Evolutionary conservation across 208 protist genomes (phyloP).

Genomic region (Balamuthia mandrillaris): DNA sequence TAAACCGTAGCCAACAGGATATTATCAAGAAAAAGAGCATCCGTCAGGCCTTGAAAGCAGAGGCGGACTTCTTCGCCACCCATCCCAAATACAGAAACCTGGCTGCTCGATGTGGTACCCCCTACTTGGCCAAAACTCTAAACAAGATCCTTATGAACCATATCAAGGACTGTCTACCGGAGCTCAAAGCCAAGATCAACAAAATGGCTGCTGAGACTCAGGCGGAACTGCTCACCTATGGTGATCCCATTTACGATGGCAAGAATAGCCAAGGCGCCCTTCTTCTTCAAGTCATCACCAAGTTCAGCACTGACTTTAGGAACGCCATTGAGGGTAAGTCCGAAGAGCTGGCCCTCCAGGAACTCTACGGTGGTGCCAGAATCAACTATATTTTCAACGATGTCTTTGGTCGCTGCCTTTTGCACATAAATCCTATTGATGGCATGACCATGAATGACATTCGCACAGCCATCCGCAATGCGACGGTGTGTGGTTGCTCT

Average conservation of each 20-base stretch:
- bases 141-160: constrained; percentile 90
- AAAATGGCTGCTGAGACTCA: constrained; percentile 56
- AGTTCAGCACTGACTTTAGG: constrained; percentile 82
- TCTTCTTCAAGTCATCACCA: constrained; percentile 67
- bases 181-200: constrained; percentile 85
- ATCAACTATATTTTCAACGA: constrained; percentile 95
- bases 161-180: constrained; percentile 89
- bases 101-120: constrained; percentile 73
- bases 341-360: constrained; percentile 73
- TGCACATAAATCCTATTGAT: constrained; percentile 81
- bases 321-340: constrained; percentile 90
- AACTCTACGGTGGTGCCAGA: constrained; percentile 88
- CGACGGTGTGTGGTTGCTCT: constrained; percentile 56
- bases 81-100: constrained; percentile 35
- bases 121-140: constrained; percentile 83
- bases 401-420: constrained; percentile 84
- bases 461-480: constrained; percentile 90
- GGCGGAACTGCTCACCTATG: constrained; percentile 40
- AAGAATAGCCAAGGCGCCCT: constrained; percentile 53
- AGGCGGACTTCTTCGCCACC: constrained; percentile 85
- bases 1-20: constrained; percentile 96
- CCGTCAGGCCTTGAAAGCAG: constrained; percentile 75
- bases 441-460: constrained; percentile 90
- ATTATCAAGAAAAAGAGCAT: constrained; percentile 81
- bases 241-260: constrained; percentile 53